These are phyloP conservation scores for Microbotryum saponariae DNA, from an alignment of 1,284 basidiomycete genomes.

Conservation along the genomic window DNA sequence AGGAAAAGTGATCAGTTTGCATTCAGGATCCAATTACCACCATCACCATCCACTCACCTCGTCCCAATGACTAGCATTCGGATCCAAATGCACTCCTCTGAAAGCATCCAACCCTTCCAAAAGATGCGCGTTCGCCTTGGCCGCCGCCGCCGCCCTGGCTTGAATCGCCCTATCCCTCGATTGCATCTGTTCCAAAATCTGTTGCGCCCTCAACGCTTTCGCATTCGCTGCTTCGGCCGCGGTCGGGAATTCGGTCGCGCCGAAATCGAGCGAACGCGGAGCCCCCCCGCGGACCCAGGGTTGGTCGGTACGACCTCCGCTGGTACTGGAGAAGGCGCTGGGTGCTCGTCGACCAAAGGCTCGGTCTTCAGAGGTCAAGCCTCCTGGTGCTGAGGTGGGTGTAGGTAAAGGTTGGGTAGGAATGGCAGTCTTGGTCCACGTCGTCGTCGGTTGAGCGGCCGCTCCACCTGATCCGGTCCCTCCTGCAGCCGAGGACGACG, in stretches of 20 bases:
- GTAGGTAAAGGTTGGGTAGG: too few species aligned
- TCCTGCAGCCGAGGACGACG: too few species aligned
- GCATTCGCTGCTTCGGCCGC: conserved; percentile 79
- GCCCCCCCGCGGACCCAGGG: too few species aligned
- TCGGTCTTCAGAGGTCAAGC: background rate
- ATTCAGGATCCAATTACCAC: too few species aligned
- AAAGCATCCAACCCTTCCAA: conserved; percentile 64
- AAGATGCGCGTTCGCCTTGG: conserved; percentile 35
- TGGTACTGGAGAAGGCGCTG: too few species aligned
- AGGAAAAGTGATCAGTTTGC: background rate
- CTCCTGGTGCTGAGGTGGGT: background rate
- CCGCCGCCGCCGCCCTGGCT: conserved; percentile 33
- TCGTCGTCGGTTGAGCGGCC: too few species aligned
- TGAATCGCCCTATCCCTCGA: conserved; percentile 33
- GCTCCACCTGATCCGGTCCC: too few species aligned
- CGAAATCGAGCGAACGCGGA: too few species aligned
- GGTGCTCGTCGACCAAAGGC: too few species aligned
- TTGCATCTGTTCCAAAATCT: conserved; percentile 25
- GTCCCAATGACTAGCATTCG: conserved; percentile 91
- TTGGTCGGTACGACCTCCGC: too few species aligned
- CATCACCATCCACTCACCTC: conserved; percentile 54
- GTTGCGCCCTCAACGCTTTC: conserved; percentile 21
- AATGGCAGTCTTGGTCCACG: too few species aligned
- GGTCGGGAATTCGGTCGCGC: conserved; percentile 66
- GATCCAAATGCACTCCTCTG: conserved; percentile 78